Percentiles rank a stretch among this genome's conserved stretches.
Conservation (phyloP, 169 alveolate species). For the Plasmodium sp. region DNA sequence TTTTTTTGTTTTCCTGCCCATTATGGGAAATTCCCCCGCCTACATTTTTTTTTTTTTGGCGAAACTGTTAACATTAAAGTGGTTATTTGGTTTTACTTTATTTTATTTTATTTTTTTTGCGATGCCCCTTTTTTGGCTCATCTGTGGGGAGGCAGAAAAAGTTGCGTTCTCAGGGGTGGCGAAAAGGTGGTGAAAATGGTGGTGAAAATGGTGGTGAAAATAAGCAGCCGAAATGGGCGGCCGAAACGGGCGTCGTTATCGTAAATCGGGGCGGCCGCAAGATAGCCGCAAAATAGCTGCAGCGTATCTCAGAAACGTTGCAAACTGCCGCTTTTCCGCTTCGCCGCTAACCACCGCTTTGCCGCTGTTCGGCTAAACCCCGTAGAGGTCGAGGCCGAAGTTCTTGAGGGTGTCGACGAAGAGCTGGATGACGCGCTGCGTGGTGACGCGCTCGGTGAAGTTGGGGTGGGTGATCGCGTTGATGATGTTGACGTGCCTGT, state of each 20-base stretch:
- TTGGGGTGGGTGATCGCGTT: not conserved
- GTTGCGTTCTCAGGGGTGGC: not conserved
- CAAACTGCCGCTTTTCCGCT: not conserved
- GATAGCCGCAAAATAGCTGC: not conserved
- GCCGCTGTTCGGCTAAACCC: not conserved
- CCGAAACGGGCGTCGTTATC: not conserved
- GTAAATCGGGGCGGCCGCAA: not conserved
- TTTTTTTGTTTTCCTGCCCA: not conserved
- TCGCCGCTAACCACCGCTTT: too few species aligned
- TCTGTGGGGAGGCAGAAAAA: not conserved
- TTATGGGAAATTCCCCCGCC: not conserved
- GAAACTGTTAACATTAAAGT: not conserved
- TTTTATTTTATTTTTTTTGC: not conserved
- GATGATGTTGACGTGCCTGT: conserved; percentile 28
- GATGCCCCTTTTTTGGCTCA: not conserved
- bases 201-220: not conserved
- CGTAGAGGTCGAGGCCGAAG: conserved; percentile 21
- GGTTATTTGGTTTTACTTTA: not conserved
- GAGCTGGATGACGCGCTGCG: conserved; percentile 1
- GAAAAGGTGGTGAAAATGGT: not conserved
- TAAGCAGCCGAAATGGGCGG: too few species aligned
- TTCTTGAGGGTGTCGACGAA: not conserved
- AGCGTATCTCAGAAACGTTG: not conserved
- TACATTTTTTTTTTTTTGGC: not conserved
- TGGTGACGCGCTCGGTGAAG: not conserved